Evolutionary conservation across 1,284 basidiomycete genomes (phyloP).

Genomic region (Pseudozyma pruni): DNA sequence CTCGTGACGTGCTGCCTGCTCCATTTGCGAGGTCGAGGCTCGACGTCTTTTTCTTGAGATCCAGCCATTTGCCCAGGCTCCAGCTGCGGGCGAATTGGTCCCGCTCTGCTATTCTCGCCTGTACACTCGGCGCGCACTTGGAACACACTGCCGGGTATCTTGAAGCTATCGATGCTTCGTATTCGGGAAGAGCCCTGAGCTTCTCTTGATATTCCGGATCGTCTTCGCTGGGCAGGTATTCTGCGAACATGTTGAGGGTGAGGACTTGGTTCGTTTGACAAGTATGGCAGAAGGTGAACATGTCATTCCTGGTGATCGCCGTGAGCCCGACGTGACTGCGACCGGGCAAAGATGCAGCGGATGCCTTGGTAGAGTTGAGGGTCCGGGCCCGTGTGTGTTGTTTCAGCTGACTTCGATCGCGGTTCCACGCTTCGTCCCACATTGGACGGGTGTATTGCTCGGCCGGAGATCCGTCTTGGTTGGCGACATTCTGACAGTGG

Average conservation of each 20-base stretch:
- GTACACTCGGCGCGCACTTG: conserved; percentile 36
- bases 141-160: conserved; percentile 56
- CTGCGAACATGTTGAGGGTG: conserved; percentile 56
- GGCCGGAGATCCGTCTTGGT: conserved; percentile 27
- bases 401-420: conserved; percentile 24
- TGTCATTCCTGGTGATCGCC: background rate
- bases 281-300: conserved; percentile 53
- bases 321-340: background rate
- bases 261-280: conserved; percentile 62
- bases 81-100: conserved; percentile 47
- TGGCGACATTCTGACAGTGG: conserved; percentile 51
- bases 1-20: too few relatives aligned
- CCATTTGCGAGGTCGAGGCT: background rate
- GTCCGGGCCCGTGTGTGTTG: conserved; percentile 18
- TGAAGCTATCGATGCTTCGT: conserved; percentile 46
- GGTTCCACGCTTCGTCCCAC: conserved; percentile 51
- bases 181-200: conserved; percentile 31
- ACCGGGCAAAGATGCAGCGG: background rate
- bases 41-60: conserved; percentile 30
- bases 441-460: conserved; percentile 53
- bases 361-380: background rate
- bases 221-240: conserved; percentile 52
- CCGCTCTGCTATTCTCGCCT: conserved; percentile 29
- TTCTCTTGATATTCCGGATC: conserved; percentile 39
- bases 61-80: conserved; percentile 49